These are phyloP conservation scores for Pichia occidentalis DNA, from an alignment of 805 yeast genomes.

Conservation along the genomic window DNA sequence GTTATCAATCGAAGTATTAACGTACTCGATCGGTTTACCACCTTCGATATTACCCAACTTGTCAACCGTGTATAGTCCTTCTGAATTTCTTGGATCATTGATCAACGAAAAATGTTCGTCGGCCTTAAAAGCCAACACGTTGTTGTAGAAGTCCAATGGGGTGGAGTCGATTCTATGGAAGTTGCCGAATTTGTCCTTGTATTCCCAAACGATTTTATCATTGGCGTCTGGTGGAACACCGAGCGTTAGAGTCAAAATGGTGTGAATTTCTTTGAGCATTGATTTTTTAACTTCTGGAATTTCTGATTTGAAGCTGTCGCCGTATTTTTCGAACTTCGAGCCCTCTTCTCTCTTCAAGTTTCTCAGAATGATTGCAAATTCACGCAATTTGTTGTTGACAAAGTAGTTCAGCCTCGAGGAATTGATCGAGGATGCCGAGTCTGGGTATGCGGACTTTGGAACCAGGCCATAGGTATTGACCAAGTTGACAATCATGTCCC, in stretches of 20 bases:
- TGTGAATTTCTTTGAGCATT: slow-evolving; percentile 58
- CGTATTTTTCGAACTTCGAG: slow-evolving; percentile 22
- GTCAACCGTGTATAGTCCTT: slow-evolving; percentile 66
- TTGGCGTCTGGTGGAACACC: slow-evolving; percentile 76
- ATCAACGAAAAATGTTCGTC: slow-evolving; percentile 57
- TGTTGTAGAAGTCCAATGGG: slow-evolving; percentile 59
- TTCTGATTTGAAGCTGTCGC: slow-evolving; percentile 6
- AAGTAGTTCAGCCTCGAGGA: slow-evolving; percentile 53
- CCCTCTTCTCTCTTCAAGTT: slow-evolving; percentile 38
- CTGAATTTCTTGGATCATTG: slow-evolving; percentile 77
- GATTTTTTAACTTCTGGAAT: slow-evolving; percentile 24
- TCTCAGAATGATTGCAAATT: slow-evolving; percentile 67
- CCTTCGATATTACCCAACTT: slow-evolving; percentile 69
- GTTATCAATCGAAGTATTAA: slow-evolving; percentile 57
- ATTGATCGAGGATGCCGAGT: slow-evolving; percentile 53
- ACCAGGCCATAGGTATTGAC: slow-evolving; percentile 75
- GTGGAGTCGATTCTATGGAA: slow-evolving; percentile 47
- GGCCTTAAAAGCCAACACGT: slow-evolving; percentile 47
- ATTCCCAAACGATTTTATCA: slow-evolving; percentile 69
- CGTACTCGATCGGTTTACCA: slow-evolving; percentile 67
- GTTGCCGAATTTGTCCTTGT: slow-evolving; percentile 62
- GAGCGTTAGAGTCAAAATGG: slow-evolving; percentile 58
- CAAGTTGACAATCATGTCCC: slow-evolving; percentile 76
- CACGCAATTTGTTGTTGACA: slow-evolving; percentile 67
- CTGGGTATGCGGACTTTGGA: slow-evolving; percentile 70